These are phyloP conservation scores for Acanthamoeba healyi DNA, from an alignment of 208 protist species.

Conservation along the genomic window DNA sequence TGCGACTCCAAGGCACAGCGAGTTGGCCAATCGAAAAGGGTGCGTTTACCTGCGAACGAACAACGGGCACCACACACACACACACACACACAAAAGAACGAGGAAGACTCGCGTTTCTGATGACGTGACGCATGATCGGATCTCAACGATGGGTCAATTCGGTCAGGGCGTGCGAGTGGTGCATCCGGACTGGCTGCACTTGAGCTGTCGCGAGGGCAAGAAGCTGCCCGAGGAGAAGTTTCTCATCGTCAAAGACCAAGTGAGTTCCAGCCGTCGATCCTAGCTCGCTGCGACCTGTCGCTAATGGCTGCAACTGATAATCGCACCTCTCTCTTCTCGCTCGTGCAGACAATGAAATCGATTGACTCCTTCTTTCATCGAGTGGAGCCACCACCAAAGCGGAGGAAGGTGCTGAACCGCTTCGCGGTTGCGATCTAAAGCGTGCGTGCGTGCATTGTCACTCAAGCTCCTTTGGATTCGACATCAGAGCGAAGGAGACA, in stretches of 20 bases:
- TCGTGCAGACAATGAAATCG: slow-evolving; percentile 8
- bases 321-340: not conserved
- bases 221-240: slow-evolving; percentile 74
- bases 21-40: not conserved
- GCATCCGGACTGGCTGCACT: slow-evolving; percentile 68
- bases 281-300: not conserved
- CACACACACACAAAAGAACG: not conserved
- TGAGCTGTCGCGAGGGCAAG: slow-evolving; percentile 29
- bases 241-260: slow-evolving; percentile 46
- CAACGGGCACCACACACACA: too few relatives aligned
- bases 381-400: not conserved
- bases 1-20: slow-evolving; percentile 39
- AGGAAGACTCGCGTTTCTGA: too few relatives aligned
- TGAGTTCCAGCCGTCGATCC: not conserved
- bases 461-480: too few relatives aligned
- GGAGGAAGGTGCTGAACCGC: not conserved
- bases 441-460: too few relatives aligned
- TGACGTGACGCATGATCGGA: not conserved
- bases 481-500: too few relatives aligned
- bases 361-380: slow-evolving; percentile 56
- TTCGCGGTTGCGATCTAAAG: too few relatives aligned
- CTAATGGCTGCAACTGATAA: not conserved
- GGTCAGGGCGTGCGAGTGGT: not conserved
- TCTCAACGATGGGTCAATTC: not conserved
- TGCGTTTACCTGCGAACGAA: not conserved